Evolutionary conservation across 1,284 basidiomycete genomes (phyloP), one percentile per base, ranked within the genome.

Genomic region (Abortiporus biennis): DNA sequence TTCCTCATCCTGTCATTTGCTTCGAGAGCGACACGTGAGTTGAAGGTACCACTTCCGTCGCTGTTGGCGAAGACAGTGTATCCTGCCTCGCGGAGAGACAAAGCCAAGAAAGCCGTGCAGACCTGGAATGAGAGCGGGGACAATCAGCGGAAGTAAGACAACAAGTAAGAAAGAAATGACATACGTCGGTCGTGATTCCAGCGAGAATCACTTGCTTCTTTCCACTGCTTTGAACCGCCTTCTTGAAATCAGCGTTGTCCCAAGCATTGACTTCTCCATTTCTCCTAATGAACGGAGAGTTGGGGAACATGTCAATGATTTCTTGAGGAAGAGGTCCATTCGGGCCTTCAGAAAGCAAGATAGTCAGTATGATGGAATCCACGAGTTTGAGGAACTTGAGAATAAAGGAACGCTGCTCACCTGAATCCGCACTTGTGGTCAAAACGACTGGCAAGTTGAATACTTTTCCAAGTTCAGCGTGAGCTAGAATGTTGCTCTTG

Each of bases 241-340:
- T 55, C 31, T 64, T 59, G 57, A 74, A 72, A 36, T 72, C 70
- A 3, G 56, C 44, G 51, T 70, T 72, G 51, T 72, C 70, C 71
- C 71, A 74, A 11, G 71, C 69, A 45, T 72, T 57, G 11, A 72
- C 71, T 51, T 74, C 69, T 1, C 69, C 70, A n/a, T 63, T 51
- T 13, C 71, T 62, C 54, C 64, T 69, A 56, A 72, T 67, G 46
- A 64, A 53, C 5, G 69, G 61, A 2, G 68, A 66, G 38, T 67
- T 51, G 2, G 68, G 65, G 42, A 72, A 65, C 65, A 72, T 63
- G 1, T 57, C 65, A 13, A 64, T 21, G 39, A 74, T 62, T 48
- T 72, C 70, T 39, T 54, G 54, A 2, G 66, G 67, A 11, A 72
- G 54, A 9, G 67, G 69, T 2, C 70, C 70, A 46, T 72, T 72